Base-by-base conservation (phyloP, 306 rosid species). In the Biancaea sappan region DNA sequence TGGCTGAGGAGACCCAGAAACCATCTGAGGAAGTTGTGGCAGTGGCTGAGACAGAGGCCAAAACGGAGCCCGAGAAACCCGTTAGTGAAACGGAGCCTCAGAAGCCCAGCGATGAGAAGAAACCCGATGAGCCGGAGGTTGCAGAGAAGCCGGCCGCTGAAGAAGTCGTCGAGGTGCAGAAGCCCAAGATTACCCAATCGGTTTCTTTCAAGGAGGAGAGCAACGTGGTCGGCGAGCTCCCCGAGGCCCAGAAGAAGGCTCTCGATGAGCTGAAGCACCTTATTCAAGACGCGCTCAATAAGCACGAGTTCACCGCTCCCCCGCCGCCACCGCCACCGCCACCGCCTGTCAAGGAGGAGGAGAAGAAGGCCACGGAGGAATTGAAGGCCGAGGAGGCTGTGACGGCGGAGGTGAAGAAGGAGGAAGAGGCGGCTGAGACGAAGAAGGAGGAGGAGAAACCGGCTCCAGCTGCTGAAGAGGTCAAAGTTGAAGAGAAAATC, bases 121-220 rank as follows among this genome's bases (percentile, higher is more conserved):
- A 51, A 16, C 37, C 50, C 2, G 66, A 50, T 1, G 72, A 79
- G 14, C 44, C 71, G 1, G 67, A 74, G 69, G 62, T 43, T 25
- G 59, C 84, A 12, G 80, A 58, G 12, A 68, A 77, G 50, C 58
- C 70, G 11, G 74, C 78, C 14, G 65, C 50, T 0, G 84, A 50
- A 65, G 84, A 56, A 77, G 83, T 46, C 0, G 75, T 47, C 0
- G 88, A 38, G 25, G 74, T 22, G 4, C 74, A 83, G 69, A 74
- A 80, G 22, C 31, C 84, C 51, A 83, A 84, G 74, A 83, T 81
- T 14, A 44, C 90, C 1, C 89, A 89, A 69, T 94, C 97, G 8
- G 95, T 88, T 58, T 94, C 98, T 14, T 94, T 94, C 84, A 94
- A 94, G 87, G 98, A 94, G 43, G 98, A 94, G 70, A 89, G 68